These are phyloP conservation scores for Porcisia hertigi DNA, from an alignment of 208 protist genomes.

Conservation along the genomic window DNA sequence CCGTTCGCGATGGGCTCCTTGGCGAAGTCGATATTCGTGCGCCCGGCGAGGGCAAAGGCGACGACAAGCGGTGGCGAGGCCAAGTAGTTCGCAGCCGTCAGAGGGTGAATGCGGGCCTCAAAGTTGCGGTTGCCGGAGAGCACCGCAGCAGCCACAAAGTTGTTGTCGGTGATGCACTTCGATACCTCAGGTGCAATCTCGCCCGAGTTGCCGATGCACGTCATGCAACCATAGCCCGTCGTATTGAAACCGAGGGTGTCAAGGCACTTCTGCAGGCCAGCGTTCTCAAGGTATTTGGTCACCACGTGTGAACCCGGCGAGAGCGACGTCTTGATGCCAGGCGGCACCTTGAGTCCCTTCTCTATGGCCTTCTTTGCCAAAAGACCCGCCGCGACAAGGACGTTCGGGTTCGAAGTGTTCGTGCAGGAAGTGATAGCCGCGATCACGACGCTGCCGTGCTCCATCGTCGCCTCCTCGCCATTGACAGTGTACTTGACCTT, in stretches of 20 bases:
- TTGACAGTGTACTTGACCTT: slow-evolving; percentile 81
- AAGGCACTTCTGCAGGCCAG: slow-evolving; percentile 86
- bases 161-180: slow-evolving; percentile 93
- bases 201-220: slow-evolving; percentile 97
- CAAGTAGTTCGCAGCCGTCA: slow-evolving; percentile 95
- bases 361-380: slow-evolving; percentile 93
- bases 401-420: slow-evolving; percentile 96
- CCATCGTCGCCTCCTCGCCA: slow-evolving; percentile 80
- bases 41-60: slow-evolving; percentile 95
- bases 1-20: slow-evolving; percentile 87
- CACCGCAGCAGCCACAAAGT: slow-evolving; percentile 93
- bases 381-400: slow-evolving; percentile 94
- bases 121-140: slow-evolving; percentile 98
- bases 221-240: slow-evolving; percentile 97
- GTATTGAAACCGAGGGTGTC: slow-evolving; percentile 91
- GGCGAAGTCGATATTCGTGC: slow-evolving; percentile 94
- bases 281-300: slow-evolving; percentile 91
- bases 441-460: slow-evolving; percentile 95
- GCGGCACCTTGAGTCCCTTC: slow-evolving; percentile 85
- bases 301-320: slow-evolving; percentile 96
- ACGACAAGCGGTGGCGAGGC: slow-evolving; percentile 96
- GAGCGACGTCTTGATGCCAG: slow-evolving; percentile 95
- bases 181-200: slow-evolving; percentile 89
- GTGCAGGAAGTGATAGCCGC: slow-evolving; percentile 97
- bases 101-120: slow-evolving; percentile 95